These are phyloP conservation scores for Volvariella surrecta DNA, from an alignment of 1,284 basidiomycete genomes.

Conservation along the genomic window DNA sequence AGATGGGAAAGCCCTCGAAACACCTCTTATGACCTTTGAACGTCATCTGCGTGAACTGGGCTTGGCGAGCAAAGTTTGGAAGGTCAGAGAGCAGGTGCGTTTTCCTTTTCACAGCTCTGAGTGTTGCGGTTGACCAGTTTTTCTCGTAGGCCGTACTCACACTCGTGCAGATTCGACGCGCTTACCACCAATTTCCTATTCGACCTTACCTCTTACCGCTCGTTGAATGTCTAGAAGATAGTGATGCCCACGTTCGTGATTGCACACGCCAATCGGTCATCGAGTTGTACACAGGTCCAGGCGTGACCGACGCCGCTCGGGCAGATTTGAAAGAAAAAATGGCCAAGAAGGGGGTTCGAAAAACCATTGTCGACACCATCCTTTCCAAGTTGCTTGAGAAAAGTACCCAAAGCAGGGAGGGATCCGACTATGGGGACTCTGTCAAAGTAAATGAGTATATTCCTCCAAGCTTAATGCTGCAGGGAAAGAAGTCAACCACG, in stretches of 20 bases:
- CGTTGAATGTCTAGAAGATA: slow-evolving; percentile 84
- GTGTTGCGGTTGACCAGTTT: slow-evolving; percentile 7
- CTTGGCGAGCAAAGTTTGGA: slow-evolving; percentile 72
- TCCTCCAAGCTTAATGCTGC: slow-evolving; percentile 63
- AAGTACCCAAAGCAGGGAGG: slow-evolving; percentile 39
- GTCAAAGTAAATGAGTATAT: slow-evolving; percentile 48
- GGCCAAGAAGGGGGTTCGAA: slow-evolving; percentile 76
- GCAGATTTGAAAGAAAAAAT: slow-evolving; percentile 93
- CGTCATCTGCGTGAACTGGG: slow-evolving; percentile 64
- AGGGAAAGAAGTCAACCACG: slow-evolving; percentile 18
- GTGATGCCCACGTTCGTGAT: slow-evolving; percentile 84
- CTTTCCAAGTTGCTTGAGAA: slow-evolving; percentile 50
- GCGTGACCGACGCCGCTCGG: slow-evolving; percentile 78
- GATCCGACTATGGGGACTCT: slow-evolving; percentile 51
- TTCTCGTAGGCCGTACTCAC: slow-evolving; percentile 48
- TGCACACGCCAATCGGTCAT: slow-evolving; percentile 77
- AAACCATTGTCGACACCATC: slow-evolving; percentile 73
- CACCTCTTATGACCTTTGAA: slow-evolving; percentile 72
- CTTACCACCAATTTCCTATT: slow-evolving; percentile 70
- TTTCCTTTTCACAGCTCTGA: slow-evolving; percentile 2
- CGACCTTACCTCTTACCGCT: slow-evolving; percentile 75
- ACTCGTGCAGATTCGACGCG: slow-evolving; percentile 59
- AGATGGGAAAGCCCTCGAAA: slow-evolving; percentile 67
- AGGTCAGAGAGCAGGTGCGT: slow-evolving; percentile 75
- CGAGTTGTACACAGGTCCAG: slow-evolving; percentile 76